Percentiles rank a stretch among this genome's conserved stretches.
These are phyloP conservation scores for Phytophthora pseudosyringae DNA, from an alignment of 352 stramenopile species.

Conservation along the genomic window DNA sequence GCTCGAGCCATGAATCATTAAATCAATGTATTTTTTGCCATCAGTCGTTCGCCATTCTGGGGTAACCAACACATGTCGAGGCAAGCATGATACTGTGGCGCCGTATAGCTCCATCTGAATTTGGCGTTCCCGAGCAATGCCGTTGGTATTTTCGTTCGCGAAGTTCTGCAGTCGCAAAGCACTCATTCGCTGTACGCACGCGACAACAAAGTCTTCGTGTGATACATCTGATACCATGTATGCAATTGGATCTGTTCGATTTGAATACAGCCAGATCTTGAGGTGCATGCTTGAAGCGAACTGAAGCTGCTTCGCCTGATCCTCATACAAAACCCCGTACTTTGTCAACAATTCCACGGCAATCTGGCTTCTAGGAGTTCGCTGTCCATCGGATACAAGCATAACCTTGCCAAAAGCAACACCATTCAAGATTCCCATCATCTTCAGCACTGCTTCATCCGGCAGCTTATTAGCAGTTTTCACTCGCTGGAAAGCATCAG, in stretches of 20 bases:
- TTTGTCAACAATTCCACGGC: conserved; percentile 40
- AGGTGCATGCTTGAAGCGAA: conserved; percentile 39
- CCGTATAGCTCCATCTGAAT: conserved; percentile 43
- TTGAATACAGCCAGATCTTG: conserved; percentile 38
- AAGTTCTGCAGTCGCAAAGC: background rate
- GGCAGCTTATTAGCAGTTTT: conserved; percentile 4
- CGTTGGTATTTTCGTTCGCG: background rate
- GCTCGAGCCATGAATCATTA: conserved; percentile 32
- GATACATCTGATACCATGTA: conserved; percentile 37
- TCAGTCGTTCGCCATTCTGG: conserved; percentile 28
- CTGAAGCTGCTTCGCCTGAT: conserved; percentile 21
- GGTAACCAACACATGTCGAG: conserved; percentile 30
- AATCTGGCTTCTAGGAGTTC: conserved; percentile 29
- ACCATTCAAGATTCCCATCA: conserved; percentile 28
- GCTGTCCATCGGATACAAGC: conserved; percentile 18
- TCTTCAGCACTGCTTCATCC: conserved; percentile 18
- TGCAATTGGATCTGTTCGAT: conserved; percentile 33
- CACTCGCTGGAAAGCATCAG: conserved; percentile 32
- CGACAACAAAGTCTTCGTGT: conserved; percentile 32
- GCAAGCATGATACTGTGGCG: conserved; percentile 27
- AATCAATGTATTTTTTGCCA: conserved; percentile 39
- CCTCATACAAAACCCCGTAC: conserved; percentile 31
- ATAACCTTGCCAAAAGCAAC: conserved; percentile 40
- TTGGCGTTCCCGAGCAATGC: conserved; percentile 28
- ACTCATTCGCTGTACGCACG: background rate